Conservation (phyloP, 768 basidiomycete species). For the Sarcomyxa edulis region DNA sequence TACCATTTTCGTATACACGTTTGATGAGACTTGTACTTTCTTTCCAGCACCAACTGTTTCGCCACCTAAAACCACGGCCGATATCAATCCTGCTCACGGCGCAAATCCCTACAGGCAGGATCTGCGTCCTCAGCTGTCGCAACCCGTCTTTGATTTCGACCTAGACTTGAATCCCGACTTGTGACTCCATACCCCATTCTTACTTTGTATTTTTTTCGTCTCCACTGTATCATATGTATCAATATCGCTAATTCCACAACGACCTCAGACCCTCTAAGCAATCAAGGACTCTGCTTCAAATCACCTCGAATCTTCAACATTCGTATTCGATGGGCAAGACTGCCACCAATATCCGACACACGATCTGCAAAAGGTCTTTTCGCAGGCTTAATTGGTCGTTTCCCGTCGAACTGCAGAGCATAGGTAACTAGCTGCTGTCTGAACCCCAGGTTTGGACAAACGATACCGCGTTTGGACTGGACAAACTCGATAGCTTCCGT, state of each 20-base stretch:
- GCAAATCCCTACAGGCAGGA: slow-evolving; percentile 73
- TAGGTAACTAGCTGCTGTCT: slow-evolving; percentile 48
- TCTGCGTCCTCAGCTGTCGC: slow-evolving; percentile 50
- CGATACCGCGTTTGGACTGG: slow-evolving; percentile 51
- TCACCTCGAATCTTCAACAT: slow-evolving; percentile 15
- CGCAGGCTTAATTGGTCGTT: no score
- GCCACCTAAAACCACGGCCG: slow-evolving; percentile 43
- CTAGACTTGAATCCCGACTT: slow-evolving; percentile 83
- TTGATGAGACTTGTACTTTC: not conserved
- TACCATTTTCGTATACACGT: slow-evolving; percentile 7
- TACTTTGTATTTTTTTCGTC: no score
- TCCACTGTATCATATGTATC: no score
- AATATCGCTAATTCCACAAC: no score
- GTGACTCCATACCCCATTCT: slow-evolving; percentile 20
- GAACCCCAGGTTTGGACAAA: slow-evolving; percentile 66
- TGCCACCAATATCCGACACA: slow-evolving; percentile 8
- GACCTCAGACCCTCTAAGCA: no score
- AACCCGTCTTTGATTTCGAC: slow-evolving; percentile 70
- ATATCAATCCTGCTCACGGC: slow-evolving; percentile 42
- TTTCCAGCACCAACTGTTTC: slow-evolving; percentile 55
- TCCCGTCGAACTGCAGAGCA: slow-evolving; percentile 20
- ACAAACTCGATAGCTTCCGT: slow-evolving; percentile 51
- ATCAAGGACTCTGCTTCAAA: slow-evolving; percentile 1
- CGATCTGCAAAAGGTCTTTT: slow-evolving; percentile 3
- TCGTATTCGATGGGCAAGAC: slow-evolving; percentile 26